Conservation (phyloP, 208 protist species). For the Trypanosoma vivax region DNA sequence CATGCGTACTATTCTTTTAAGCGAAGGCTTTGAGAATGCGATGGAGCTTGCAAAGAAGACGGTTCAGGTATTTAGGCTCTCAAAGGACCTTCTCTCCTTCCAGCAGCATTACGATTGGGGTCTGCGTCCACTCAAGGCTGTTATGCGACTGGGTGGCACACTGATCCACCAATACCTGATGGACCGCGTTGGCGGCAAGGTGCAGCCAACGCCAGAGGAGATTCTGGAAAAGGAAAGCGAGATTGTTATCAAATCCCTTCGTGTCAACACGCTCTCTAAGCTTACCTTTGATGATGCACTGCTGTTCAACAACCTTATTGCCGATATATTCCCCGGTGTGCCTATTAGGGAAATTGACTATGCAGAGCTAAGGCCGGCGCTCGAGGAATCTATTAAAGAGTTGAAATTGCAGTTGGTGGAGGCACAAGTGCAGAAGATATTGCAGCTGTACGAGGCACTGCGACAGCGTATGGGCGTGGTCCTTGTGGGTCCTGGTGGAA, state of each 20-base stretch:
- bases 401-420: constrained; percentile 87
- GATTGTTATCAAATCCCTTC: constrained; percentile 95
- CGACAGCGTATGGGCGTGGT: constrained; percentile 98
- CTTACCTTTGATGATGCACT: constrained; percentile 93
- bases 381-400: constrained; percentile 86
- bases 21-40: constrained; percentile 95
- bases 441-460: constrained; percentile 96
- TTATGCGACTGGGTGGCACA: constrained; percentile 89
- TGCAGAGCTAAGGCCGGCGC: constrained; percentile 84
- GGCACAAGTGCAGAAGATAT: constrained; percentile 88
- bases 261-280: constrained; percentile 98
- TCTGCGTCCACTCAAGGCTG: constrained; percentile 96
- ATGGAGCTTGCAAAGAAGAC: constrained; percentile 90
- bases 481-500: constrained; percentile 94
- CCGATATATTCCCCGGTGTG: constrained; percentile 93
- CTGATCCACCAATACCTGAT: constrained; percentile 86
- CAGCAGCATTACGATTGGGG: constrained; percentile 99
- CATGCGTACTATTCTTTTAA: constrained; percentile 96
- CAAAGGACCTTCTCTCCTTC: constrained; percentile 91
- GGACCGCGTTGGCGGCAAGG: constrained; percentile 69
- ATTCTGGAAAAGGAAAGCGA: constrained; percentile 85
- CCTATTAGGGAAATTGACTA: constrained; percentile 90
- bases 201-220: constrained; percentile 45
- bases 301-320: constrained; percentile 93
- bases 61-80: constrained; percentile 92